These are phyloP conservation scores for Cryphonectria radicalis DNA, from an alignment of 2,329 filamentous ascomycete species.

Conservation along the genomic window DNA sequence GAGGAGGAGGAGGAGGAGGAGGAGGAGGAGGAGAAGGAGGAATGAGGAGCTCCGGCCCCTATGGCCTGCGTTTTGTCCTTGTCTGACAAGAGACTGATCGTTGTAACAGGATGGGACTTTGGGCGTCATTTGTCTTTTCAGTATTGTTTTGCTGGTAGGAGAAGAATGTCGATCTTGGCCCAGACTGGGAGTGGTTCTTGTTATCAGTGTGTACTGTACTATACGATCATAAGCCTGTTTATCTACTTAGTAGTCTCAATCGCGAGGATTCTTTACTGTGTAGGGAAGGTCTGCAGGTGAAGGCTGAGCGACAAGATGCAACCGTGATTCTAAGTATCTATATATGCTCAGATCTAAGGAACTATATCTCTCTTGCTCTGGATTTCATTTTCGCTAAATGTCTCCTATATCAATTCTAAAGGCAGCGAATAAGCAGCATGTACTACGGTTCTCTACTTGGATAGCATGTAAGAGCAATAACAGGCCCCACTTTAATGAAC, in stretches of 20 bases:
- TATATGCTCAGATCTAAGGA: background rate
- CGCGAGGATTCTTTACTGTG: background rate
- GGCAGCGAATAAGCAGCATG: background rate
- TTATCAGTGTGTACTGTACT: background rate
- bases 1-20: constrained; percentile 37
- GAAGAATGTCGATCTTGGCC: background rate
- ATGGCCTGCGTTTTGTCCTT: background rate
- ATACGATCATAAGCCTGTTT: background rate
- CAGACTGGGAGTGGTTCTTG: background rate
- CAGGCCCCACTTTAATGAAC: constrained; percentile 6
- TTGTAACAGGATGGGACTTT: background rate
- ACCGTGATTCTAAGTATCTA: background rate
- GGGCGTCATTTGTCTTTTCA: background rate
- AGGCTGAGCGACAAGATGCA: background rate
- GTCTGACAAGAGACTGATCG: background rate
- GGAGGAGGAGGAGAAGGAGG: background rate
- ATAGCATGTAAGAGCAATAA: background rate
- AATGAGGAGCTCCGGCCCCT: background rate
- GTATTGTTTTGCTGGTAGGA: background rate
- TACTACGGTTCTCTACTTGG: background rate
- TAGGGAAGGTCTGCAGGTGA: background rate
- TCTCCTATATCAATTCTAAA: background rate
- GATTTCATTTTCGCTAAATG: background rate
- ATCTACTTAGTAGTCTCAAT: background rate
- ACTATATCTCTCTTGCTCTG: too few relatives aligned